Evolutionary conservation across 768 basidiomycete genomes (phyloP).

Genomic region (Suillus decipiens): DNA sequence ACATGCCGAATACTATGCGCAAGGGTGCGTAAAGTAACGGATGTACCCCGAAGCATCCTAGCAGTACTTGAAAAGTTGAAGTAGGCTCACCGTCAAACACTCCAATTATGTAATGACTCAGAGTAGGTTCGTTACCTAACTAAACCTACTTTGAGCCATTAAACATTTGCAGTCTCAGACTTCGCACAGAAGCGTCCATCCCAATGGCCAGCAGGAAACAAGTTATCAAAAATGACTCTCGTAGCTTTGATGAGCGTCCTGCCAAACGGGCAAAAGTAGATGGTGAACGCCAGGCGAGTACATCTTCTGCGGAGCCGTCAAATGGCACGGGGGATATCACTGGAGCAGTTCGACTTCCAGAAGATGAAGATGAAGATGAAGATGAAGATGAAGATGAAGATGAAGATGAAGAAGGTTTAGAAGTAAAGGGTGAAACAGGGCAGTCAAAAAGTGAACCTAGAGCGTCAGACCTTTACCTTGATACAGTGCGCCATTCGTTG

Average conservation of each 20-base stretch:
- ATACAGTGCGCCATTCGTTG: conserved; percentile 65
- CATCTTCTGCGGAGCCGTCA: conserved; percentile 15
- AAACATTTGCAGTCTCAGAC: not conserved
- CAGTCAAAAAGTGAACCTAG: conserved; percentile 29
- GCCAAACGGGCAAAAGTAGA: conserved; percentile 31
- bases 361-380: conserved; percentile 23
- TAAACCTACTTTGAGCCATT: too few relatives aligned
- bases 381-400: too few relatives aligned
- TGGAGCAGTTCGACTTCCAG: conserved; percentile 20
- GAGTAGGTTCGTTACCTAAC: not conserved
- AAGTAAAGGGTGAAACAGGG: conserved; percentile 27
- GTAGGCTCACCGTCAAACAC: too few relatives aligned
- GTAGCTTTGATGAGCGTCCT: conserved; percentile 25
- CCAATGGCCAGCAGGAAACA: conserved; percentile 7
- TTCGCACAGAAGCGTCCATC: conserved; percentile 2
- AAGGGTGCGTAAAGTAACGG: conserved; percentile 26
- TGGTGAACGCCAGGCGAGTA: conserved; percentile 9
- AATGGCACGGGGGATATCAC: conserved; percentile 4
- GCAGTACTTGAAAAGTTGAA: not conserved
- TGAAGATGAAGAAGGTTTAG: conserved; percentile 28
- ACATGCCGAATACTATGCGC: conserved; percentile 26
- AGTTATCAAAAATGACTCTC: not conserved
- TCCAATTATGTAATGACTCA: conserved; percentile 22
- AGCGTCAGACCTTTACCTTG: conserved; percentile 89
- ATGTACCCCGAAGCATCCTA: conserved; percentile 27